Percentiles rank a stretch among this genome's conserved stretches.
phyloP scores from a whole-genome alignment of 75 land plant species.

The Chamaecyparis obtusa region DNA sequence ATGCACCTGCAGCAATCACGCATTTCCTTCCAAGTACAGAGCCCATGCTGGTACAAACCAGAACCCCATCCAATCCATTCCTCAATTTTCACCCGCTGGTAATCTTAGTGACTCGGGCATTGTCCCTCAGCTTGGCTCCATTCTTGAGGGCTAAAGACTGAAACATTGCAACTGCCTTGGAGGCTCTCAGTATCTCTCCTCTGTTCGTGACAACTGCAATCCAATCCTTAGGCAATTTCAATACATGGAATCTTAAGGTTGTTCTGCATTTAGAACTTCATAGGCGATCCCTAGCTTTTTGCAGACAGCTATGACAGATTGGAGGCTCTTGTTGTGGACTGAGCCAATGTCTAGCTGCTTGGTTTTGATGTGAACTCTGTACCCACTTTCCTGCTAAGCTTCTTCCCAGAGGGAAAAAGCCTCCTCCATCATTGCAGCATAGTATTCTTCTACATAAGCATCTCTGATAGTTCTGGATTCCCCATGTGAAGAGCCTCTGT shows the following conservation, averaged over 20 bases:
- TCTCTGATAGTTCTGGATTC: slow-evolving; percentile 85
- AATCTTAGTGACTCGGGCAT: slow-evolving; percentile 41
- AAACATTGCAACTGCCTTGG: slow-evolving; percentile 90
- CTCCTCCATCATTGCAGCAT: slow-evolving; percentile 60
- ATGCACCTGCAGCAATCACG: slow-evolving; percentile 80
- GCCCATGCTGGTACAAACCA: slow-evolving; percentile 36
- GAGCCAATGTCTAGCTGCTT: slow-evolving; percentile 79
- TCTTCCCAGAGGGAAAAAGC: slow-evolving; percentile 64
- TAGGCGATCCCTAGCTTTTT: slow-evolving; percentile 15
- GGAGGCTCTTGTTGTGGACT: slow-evolving; percentile 35
- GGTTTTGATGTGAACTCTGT: slow-evolving; percentile 46
- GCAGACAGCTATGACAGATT: slow-evolving; percentile 33
- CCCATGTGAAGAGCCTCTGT: slow-evolving; percentile 92
- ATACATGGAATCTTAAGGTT: slow-evolving; percentile 23
- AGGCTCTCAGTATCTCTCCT: slow-evolving; percentile 78
- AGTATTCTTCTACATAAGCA: slow-evolving; percentile 77
- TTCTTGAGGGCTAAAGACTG: slow-evolving; percentile 60
- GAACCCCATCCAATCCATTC: slow-evolving; percentile 21
- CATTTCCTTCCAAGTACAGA: slow-evolving; percentile 53
- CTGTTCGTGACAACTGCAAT: slow-evolving; percentile 40
- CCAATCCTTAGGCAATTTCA: slow-evolving; percentile 53
- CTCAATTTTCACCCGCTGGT: slow-evolving; percentile 22
- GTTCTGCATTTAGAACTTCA: slow-evolving; percentile 24
- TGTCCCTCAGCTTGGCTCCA: slow-evolving; percentile 72
- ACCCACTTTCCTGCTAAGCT: slow-evolving; percentile 64